Base-by-base conservation (phyloP, 2,329 filamentous ascomycete species). In the Orbilia oligospora region DNA sequence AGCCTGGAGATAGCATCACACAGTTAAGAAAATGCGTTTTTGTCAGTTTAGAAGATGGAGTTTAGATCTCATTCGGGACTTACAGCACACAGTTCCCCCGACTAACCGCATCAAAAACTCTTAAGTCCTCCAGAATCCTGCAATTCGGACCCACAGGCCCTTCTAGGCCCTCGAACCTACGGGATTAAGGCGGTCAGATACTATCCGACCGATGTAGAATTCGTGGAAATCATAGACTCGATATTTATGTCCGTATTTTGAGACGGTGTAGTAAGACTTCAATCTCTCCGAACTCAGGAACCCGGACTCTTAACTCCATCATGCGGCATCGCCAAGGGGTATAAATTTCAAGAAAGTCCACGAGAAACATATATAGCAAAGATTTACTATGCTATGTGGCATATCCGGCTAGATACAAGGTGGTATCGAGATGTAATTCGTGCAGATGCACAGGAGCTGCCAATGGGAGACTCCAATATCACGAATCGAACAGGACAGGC, bases 101-200 rank as follows among this genome's bases (percentile, higher is more conserved):
- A 65, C 14, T 55, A 9, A 9, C 46, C 9, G 14, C 27, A 22
- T 22, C 14, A 27, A 41, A 16, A 1, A 8, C 20, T 36, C 20
- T 53, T 56, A 64, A 65, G 27, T 53, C 68, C 56, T 27, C 49
- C 10, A 33, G 14, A 22, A 36, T 41, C 24, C 36, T 22, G 33
- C 24, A 65, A 46, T 30, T 12, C 33, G 20, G 63, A 51, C 51
- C 58, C 38, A 58, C n/a, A 48, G 49, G 46, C n/a, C 46, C 14
- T 44, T 67, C 33, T 58, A 68, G 71, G 33, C 9, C 44, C 2
- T 22, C 6, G 22, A 44, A 49, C 14, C 14, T 1, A 58, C 46
- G 66, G 71, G 12, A 16, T 48, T 76, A 70, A 70, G 71, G 18
- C 55, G 71, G 65, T 22, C 0, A 49, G 10, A 48, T 10, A 36